Evolutionary conservation across 192 early-diverging fungal species (phyloP).

Genomic region (Chytriomyces confervae): DNA sequence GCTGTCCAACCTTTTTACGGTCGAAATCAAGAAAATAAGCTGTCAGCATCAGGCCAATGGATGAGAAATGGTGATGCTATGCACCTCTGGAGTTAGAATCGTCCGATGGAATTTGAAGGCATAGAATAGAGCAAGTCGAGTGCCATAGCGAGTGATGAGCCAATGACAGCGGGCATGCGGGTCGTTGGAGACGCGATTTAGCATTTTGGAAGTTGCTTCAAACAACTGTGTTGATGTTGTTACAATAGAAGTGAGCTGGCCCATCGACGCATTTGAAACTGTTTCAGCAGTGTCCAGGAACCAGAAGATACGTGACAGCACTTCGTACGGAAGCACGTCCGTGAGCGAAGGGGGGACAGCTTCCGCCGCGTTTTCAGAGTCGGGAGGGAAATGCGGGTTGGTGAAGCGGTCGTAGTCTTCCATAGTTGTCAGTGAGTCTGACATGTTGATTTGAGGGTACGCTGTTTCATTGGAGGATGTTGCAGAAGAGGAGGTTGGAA

Average conservation of each 20-base stretch:
- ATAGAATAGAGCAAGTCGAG: constrained; percentile 33
- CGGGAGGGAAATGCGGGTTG: constrained; percentile 8
- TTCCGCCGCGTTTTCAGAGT: neutral
- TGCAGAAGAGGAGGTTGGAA: neutral
- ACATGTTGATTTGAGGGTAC: constrained; percentile 3
- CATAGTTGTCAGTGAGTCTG: neutral
- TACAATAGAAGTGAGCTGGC: neutral
- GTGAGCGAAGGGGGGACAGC: neutral
- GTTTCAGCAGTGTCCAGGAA: constrained; percentile 35
- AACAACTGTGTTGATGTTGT: constrained; percentile 33
- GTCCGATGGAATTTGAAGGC: constrained; percentile 43
- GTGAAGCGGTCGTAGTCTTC: constrained; percentile 5
- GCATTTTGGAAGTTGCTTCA: constrained; percentile 27
- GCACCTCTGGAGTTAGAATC: constrained; percentile 37
- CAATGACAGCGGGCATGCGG: constrained; percentile 40
- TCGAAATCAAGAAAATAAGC: constrained; percentile 1
- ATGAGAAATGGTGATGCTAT: neutral
- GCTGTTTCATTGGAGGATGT: neutral
- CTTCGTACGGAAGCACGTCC: constrained; percentile 39
- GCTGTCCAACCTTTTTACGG: constrained; percentile 28
- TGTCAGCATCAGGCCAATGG: neutral
- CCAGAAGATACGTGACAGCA: constrained; percentile 44
- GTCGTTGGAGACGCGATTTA: constrained; percentile 41
- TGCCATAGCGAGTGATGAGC: constrained; percentile 42
- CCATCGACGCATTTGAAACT: constrained; percentile 11